These are phyloP conservation scores for Lentinula aciculospora DNA, from an alignment of 768 basidiomycete genomes.

Conservation along the genomic window DNA sequence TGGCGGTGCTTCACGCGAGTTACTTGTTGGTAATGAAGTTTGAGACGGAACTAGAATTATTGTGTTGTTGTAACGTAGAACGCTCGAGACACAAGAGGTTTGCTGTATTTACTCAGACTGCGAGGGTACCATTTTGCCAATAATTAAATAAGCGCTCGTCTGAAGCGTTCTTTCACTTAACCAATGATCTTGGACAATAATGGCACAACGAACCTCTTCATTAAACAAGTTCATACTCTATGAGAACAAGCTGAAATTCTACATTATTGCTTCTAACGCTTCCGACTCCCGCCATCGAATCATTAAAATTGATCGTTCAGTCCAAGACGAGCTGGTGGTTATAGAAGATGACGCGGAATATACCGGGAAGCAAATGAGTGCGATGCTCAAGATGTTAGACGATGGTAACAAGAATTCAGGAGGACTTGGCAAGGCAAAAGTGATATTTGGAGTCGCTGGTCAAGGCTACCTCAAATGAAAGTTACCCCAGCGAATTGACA, in stretches of 20 bases:
- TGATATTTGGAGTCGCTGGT: constrained; percentile 85
- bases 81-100: no score
- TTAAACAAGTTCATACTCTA: constrained; percentile 90
- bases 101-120: no score
- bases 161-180: background rate
- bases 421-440: constrained; percentile 72
- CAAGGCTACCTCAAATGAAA: constrained; percentile 11
- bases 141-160: background rate
- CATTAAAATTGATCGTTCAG: constrained; percentile 88
- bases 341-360: constrained; percentile 89
- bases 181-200: background rate
- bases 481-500: background rate
- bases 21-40: background rate
- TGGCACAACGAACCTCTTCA: constrained; percentile 19
- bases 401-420: constrained; percentile 90
- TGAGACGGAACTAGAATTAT: no score
- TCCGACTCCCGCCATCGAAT: constrained; percentile 86
- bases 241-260: constrained; percentile 89
- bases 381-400: constrained; percentile 90
- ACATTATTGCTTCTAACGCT: constrained; percentile 86
- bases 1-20: background rate
- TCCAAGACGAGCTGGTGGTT: constrained; percentile 66
- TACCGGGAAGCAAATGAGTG: constrained; percentile 82
- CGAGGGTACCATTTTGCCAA: no score
- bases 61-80: no score